Conservation (phyloP, 495 filamentous ascomycete genomes). For the Parachaetomium inaequale region DNA sequence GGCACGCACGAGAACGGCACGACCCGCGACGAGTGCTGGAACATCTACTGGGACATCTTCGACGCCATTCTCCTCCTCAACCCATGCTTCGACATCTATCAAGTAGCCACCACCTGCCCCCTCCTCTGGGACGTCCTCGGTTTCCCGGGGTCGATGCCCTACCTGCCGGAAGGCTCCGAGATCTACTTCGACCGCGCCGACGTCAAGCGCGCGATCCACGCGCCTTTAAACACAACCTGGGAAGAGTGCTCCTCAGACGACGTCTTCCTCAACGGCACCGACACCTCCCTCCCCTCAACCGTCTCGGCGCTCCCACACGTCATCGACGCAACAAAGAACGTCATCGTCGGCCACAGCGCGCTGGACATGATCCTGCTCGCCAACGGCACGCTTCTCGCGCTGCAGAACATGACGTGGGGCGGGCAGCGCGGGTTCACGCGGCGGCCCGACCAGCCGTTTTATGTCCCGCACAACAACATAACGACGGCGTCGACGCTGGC, state of each 20-base stretch:
- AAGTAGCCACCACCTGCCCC: constrained; percentile 71
- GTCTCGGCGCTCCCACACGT: constrained; percentile 59
- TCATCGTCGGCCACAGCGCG: constrained; percentile 65
- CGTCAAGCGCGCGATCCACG: constrained; percentile 71
- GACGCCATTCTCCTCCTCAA: constrained; percentile 58
- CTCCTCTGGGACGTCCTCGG: constrained; percentile 67
- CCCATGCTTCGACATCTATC: constrained; percentile 79
- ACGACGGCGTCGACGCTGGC: constrained; percentile 35
- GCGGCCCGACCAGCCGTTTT: constrained; percentile 56
- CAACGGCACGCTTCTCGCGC: constrained; percentile 66
- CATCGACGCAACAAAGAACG: constrained; percentile 67
- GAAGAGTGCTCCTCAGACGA: constrained; percentile 48
- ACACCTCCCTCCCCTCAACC: constrained; percentile 46
- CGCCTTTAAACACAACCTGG: constrained; percentile 57
- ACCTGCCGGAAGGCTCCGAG: constrained; percentile 50
- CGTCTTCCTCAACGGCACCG: constrained; percentile 55
- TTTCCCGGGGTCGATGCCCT: constrained; percentile 50
- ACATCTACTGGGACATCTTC: constrained; percentile 53
- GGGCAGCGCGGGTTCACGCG: constrained; percentile 65
- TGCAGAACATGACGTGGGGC: constrained; percentile 85
- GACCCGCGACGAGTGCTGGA: constrained; percentile 27
- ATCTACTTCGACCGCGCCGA: constrained; percentile 78
- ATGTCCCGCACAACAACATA: constrained; percentile 59
- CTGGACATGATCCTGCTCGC: constrained; percentile 56
- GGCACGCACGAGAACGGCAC: constrained; percentile 22